These are phyloP conservation scores for Lithocarpus polystachyus DNA, from an alignment of 306 rosid genomes.

Conservation along the genomic window DNA sequence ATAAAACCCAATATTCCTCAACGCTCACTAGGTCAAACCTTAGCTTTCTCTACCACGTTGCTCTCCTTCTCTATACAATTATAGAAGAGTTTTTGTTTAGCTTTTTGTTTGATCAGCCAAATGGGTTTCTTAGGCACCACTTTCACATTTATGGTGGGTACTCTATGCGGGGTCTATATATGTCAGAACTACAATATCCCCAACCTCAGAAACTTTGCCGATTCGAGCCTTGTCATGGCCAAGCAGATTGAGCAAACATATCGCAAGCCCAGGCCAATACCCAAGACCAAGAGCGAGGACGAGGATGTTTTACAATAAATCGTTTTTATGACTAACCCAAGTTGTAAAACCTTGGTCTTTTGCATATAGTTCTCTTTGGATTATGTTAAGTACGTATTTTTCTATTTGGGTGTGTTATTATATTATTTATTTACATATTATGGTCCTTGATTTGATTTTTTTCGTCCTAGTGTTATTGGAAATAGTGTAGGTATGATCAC, in stretches of 20 bases:
- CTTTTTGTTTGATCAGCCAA: background rate
- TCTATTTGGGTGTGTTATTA: too few species aligned
- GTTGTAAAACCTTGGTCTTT: background rate
- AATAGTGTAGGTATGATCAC: background rate
- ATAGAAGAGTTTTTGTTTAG: background rate
- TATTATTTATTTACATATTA: background rate
- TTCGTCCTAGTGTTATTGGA: background rate
- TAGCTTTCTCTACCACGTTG: background rate
- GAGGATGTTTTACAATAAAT: background rate
- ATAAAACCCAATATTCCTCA: too few species aligned
- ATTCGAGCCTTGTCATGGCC: conserved; percentile 9
- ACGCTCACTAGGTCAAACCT: too few species aligned
- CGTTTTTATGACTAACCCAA: background rate
- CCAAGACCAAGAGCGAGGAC: background rate
- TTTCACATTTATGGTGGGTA: conserved; percentile 20
- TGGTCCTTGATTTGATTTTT: background rate
- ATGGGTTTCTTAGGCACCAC: conserved; percentile 29
- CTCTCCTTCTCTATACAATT: conserved; percentile 7
- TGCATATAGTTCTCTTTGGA: background rate
- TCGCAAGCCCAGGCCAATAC: conserved; percentile 22
- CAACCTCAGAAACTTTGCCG: conserved; percentile 16
- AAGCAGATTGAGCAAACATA: conserved; percentile 25
- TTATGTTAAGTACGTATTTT: background rate
- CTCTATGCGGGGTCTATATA: conserved; percentile 22
- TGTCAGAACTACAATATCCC: conserved; percentile 43